Evolutionary conservation across 2,329 filamentous ascomycete species (phyloP).

Genomic region (Elsinoe perseae): DNA sequence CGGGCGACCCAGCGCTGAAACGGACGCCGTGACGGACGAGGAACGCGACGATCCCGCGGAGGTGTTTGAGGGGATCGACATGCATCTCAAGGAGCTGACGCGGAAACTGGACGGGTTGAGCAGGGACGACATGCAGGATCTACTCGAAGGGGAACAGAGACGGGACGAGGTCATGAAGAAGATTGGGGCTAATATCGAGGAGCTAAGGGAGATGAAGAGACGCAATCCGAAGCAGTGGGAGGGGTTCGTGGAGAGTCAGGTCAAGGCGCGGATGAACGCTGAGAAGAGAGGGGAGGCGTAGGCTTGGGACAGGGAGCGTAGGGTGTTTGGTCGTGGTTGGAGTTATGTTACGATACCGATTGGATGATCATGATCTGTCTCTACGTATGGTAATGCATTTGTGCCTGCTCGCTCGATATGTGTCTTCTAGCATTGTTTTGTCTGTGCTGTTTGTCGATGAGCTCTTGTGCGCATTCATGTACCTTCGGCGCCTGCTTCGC

Average conservation of each 20-base stretch:
- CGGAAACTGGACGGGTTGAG: conserved; percentile 45
- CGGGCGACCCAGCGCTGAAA: background rate
- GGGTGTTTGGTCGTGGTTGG: background rate
- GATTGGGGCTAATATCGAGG: conserved; percentile 56
- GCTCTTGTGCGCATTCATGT: too few relatives aligned
- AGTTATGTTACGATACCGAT: background rate
- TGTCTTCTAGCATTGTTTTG: background rate
- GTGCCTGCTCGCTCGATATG: background rate
- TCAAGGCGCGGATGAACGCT: conserved; percentile 29
- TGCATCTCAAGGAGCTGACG: conserved; percentile 30
- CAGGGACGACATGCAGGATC: conserved; percentile 54
- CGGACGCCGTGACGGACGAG: conserved; percentile 25
- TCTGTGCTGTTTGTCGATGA: background rate
- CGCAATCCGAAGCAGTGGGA: conserved; percentile 33
- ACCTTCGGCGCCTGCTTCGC: too few relatives aligned
- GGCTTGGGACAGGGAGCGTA: background rate
- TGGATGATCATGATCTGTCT: conserved; percentile 2
- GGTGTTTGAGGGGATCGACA: conserved; percentile 15
- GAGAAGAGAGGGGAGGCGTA: background rate
- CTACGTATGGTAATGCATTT: background rate
- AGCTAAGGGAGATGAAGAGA: conserved; percentile 53
- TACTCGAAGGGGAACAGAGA: conserved; percentile 55
- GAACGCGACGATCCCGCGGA: conserved; percentile 26
- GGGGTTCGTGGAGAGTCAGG: conserved; percentile 30
- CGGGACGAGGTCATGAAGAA: conserved; percentile 56